Evolutionary conservation across 164 flowering plant species (phyloP).

Genomic region (Litsea cubeba): DNA sequence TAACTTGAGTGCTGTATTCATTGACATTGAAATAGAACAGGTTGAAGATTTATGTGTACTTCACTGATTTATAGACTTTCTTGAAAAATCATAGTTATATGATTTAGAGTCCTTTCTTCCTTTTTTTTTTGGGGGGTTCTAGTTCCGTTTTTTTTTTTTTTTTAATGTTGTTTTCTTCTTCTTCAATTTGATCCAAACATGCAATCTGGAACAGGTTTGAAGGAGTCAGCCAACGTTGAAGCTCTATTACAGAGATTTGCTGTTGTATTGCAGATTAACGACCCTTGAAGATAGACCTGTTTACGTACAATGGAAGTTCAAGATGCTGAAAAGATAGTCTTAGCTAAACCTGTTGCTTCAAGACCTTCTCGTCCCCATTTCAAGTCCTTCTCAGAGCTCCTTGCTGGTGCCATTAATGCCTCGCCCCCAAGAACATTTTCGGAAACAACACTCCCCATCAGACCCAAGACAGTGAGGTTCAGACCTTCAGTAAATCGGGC

Average conservation of each 20-base stretch:
- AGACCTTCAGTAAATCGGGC: constrained; percentile 38
- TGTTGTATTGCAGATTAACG: constrained; percentile 7
- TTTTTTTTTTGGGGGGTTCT: too few relatives aligned
- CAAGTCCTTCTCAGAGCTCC: constrained; percentile 65
- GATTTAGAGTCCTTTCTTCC: too few relatives aligned
- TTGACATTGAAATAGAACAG: neutral
- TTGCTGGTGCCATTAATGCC: constrained; percentile 58
- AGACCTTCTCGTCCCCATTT: constrained; percentile 42
- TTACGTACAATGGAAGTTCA: constrained; percentile 56
- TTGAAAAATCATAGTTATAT: too few relatives aligned
- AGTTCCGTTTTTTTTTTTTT: too few relatives aligned
- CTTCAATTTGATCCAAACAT: neutral
- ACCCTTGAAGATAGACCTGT: constrained; percentile 8
- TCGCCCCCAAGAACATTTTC: constrained; percentile 43
- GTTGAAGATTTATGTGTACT: too few relatives aligned
- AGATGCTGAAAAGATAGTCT: constrained; percentile 53
- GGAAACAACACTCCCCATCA: constrained; percentile 57
- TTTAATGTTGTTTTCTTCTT: too few relatives aligned
- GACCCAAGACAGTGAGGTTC: constrained; percentile 81
- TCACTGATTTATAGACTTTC: too few relatives aligned
- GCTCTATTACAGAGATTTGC: too few relatives aligned
- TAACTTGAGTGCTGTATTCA: neutral
- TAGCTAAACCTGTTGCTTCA: constrained; percentile 83
- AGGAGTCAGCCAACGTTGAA: neutral
- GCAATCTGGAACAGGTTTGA: neutral